Evolutionary conservation across 768 basidiomycete species (phyloP).

Genomic region (Leccinum aurantiacum): DNA sequence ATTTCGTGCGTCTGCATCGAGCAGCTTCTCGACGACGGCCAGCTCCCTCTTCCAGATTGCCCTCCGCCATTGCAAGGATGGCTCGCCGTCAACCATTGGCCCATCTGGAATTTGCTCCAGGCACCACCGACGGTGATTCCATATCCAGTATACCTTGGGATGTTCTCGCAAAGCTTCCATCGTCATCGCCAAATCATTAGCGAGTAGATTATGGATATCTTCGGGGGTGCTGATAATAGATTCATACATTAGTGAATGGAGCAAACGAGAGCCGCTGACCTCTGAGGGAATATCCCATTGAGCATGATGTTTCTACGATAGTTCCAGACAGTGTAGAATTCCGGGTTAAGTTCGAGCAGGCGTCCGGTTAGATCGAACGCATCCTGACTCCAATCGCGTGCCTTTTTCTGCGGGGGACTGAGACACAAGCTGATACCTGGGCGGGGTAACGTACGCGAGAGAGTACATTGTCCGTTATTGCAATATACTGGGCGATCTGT

Average conservation of each 20-base stretch:
- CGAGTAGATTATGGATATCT: constrained; percentile 61
- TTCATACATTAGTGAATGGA: constrained; percentile 9
- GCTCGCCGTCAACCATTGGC: constrained; percentile 47
- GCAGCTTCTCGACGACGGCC: constrained; percentile 86
- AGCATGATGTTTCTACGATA: constrained; percentile 81
- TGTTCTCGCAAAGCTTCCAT: constrained; percentile 76
- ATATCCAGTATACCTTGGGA: constrained; percentile 98
- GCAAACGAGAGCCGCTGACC: constrained; percentile 42
- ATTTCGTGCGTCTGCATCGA: constrained; percentile 88
- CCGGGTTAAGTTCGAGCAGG: constrained; percentile 83
- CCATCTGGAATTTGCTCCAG: constrained; percentile 81
- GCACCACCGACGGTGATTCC: constrained; percentile 98
- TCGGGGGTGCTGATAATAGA: constrained; percentile 50
- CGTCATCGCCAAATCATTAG: constrained; percentile 78
- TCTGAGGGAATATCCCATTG: constrained; percentile 64
- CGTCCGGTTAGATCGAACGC: constrained; percentile 75
- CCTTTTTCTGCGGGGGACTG: constrained; percentile 55
- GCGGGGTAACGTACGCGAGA: constrained; percentile 48
- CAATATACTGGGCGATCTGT: constrained; percentile 75
- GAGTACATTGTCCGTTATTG: constrained; percentile 62
- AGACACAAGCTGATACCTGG: not conserved
- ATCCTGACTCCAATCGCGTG: constrained; percentile 66
- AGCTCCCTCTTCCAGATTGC: constrained; percentile 85
- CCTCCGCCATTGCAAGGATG: constrained; percentile 68
- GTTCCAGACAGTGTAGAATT: constrained; percentile 97